phyloP scores from a whole-genome alignment of 2,329 filamentous ascomycete species.

The Epichloe typhina region DNA sequence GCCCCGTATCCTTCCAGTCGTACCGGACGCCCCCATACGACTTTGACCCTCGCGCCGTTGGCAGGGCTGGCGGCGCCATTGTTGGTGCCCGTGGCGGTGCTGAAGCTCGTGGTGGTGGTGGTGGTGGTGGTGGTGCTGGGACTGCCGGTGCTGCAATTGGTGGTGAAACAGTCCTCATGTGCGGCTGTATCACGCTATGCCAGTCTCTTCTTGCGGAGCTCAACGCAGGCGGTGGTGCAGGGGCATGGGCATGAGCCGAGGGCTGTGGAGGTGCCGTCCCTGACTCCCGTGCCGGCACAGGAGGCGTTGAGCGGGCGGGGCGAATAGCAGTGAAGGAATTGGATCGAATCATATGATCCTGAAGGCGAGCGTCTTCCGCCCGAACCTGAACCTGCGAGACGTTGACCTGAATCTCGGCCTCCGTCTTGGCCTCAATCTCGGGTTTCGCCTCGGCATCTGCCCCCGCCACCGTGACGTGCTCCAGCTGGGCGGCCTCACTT shows the following conservation, averaged over 20 bases:
- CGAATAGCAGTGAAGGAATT: neutral
- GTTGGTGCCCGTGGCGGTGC: neutral
- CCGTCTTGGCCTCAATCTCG: neutral
- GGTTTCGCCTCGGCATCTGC: neutral
- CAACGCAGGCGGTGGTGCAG: neutral
- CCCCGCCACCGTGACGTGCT: neutral
- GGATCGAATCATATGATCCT: neutral
- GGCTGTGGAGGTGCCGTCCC: neutral
- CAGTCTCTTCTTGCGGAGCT: neutral
- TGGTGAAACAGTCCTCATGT: neutral
- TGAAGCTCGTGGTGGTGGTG: neutral
- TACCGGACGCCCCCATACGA: neutral
- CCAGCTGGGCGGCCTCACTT: neutral
- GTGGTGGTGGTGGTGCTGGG: neutral
- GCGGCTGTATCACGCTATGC: slow-evolving; percentile 1
- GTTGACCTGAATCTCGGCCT: neutral
- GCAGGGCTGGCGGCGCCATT: neutral
- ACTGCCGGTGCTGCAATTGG: neutral
- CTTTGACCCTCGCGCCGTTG: neutral
- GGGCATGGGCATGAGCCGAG: neutral
- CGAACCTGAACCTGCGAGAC: neutral
- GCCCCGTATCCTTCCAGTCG: slow-evolving; percentile 1
- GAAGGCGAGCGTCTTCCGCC: neutral
- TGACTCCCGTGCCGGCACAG: neutral
- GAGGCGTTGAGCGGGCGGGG: neutral